Evolutionary conservation across 2,329 filamentous ascomycete species (phyloP).

Genomic region (Pseudogymnoascus destructans): DNA sequence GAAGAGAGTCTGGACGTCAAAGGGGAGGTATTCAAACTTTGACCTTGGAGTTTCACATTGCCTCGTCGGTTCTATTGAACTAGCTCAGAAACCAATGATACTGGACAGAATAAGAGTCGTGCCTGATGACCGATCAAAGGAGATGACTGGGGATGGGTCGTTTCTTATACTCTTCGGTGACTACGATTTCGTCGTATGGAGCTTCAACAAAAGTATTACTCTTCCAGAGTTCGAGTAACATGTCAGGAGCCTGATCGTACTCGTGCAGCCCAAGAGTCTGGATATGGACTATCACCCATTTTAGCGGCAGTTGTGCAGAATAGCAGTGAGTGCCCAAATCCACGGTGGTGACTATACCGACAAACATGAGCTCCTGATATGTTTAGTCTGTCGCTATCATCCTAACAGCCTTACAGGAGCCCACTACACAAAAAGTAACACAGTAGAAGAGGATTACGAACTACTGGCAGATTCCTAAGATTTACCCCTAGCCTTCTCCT

Average conservation of each 20-base stretch:
- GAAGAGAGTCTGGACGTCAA: neutral
- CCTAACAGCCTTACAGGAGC: neutral
- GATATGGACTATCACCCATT: neutral
- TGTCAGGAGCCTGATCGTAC: neutral
- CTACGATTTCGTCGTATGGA: constrained; percentile 10
- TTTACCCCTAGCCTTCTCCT: neutral
- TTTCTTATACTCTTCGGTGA: constrained; percentile 9
- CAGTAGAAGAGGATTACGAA: neutral
- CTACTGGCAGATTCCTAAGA: neutral
- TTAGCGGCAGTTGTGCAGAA: neutral
- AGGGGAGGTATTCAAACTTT: neutral
- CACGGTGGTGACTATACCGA: neutral
- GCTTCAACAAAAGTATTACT: constrained; percentile 3
- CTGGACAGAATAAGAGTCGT: neutral
- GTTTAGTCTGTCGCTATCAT: neutral
- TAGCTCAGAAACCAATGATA: neutral
- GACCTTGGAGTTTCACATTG: constrained; percentile 8
- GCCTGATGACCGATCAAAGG: neutral
- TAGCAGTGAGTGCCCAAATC: neutral
- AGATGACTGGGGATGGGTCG: constrained; percentile 3
- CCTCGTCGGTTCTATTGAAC: neutral
- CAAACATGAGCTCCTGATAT: neutral
- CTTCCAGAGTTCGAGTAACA: neutral
- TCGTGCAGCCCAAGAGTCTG: neutral
- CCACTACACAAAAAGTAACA: neutral